These are phyloP conservation scores for Macrocystidia cucumis DNA, from an alignment of 1,284 basidiomycete species.

Conservation along the genomic window DNA sequence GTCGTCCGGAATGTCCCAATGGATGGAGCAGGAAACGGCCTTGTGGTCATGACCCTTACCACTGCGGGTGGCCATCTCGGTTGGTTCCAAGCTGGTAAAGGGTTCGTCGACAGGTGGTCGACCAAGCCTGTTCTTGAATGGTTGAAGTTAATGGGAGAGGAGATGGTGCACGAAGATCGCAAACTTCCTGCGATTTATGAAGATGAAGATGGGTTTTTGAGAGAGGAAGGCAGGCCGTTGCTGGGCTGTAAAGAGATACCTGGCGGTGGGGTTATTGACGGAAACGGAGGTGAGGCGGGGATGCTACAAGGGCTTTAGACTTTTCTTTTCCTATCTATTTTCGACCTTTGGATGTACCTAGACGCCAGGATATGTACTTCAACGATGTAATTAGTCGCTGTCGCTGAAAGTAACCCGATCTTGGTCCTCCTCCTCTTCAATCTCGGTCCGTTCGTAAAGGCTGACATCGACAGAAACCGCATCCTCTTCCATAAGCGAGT, in stretches of 20 bases:
- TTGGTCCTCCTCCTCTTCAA: constrained; percentile 50
- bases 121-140: constrained; percentile 70
- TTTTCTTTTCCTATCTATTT: constrained; percentile 3
- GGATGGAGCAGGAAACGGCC: constrained; percentile 50
- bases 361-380: constrained; percentile 1
- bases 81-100: constrained; percentile 70
- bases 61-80: constrained; percentile 88
- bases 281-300: constrained; percentile 28
- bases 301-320: constrained; percentile 33
- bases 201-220: constrained; percentile 51
- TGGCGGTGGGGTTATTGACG: constrained; percentile 31
- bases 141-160: constrained; percentile 53
- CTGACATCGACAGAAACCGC: constrained; percentile 80
- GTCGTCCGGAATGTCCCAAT: constrained; percentile 63
- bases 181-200: constrained; percentile 23
- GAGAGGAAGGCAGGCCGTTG: constrained; percentile 42
- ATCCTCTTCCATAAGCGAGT: constrained; percentile 75
- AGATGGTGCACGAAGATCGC: constrained; percentile 30
- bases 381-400: constrained; percentile 48
- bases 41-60: constrained; percentile 72
- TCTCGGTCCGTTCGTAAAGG: constrained; percentile 71
- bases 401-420: constrained; percentile 71
- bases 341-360: background rate
- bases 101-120: constrained; percentile 59
- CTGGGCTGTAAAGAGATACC: constrained; percentile 40